A percentile compares a stretch with the other conserved stretches of the same genome.
These are phyloP conservation scores for Dendrostoma leiphaemia DNA, from an alignment of 2,329 filamentous ascomycete genomes.

Conservation along the genomic window DNA sequence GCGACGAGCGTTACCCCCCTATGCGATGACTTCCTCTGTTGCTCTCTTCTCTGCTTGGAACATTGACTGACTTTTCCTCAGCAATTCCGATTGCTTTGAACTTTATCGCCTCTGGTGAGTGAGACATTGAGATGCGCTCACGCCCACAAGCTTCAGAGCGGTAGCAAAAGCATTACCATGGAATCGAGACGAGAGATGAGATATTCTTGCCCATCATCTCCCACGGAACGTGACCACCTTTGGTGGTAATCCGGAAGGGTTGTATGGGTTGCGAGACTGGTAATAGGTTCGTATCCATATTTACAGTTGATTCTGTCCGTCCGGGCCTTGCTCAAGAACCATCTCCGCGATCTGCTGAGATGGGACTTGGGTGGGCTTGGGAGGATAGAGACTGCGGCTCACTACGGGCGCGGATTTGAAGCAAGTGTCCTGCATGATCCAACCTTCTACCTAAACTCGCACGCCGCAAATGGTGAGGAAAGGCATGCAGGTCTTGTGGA, in stretches of 20 bases:
- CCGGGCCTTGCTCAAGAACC: not conserved
- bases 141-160: slow-evolving; percentile 54
- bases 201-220: too few relatives aligned
- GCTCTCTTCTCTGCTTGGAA: not conserved
- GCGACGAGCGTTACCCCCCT: slow-evolving; percentile 13
- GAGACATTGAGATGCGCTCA: slow-evolving; percentile 33
- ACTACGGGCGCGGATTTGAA: slow-evolving; percentile 81
- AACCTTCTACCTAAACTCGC: slow-evolving; percentile 41
- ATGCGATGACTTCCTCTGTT: slow-evolving; percentile 11
- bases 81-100: slow-evolving; percentile 80
- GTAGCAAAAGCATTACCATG: slow-evolving; percentile 43
- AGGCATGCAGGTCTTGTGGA: slow-evolving; percentile 35
- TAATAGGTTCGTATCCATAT: slow-evolving; percentile 45
- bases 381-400: slow-evolving; percentile 57
- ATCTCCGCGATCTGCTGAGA: too few relatives aligned
- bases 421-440: slow-evolving; percentile 43
- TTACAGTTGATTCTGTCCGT: slow-evolving; percentile 33
- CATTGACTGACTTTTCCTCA: slow-evolving; percentile 32
- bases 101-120: slow-evolving; percentile 92
- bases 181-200: slow-evolving; percentile 15
- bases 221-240: slow-evolving; percentile 1
- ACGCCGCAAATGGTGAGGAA: slow-evolving; percentile 36
- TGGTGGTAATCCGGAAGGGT: not conserved
- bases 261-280: slow-evolving; percentile 26
- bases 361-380: slow-evolving; percentile 18